Evolutionary conservation across 2,329 filamentous ascomycete species (phyloP), one percentile per base, ranked within the genome.

Genomic region (Cercospora berteroae): DNA sequence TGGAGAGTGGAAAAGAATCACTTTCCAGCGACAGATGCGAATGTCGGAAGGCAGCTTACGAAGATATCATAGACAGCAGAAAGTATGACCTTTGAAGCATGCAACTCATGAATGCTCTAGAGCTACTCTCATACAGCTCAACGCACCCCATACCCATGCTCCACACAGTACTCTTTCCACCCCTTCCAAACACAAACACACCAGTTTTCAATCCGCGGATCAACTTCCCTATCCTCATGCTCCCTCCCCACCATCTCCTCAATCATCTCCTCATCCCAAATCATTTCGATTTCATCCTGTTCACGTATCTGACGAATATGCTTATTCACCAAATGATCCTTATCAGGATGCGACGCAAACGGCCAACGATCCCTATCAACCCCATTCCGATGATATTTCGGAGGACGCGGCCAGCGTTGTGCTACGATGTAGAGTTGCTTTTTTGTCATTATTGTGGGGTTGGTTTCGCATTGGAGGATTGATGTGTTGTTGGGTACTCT

Each of bases 381-480:
- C 18, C 27, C 3, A 13, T 20, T 18, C 10, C 62, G 62, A 5
- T 33, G 52, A 6, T 16, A 25, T n/a, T 12, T 57, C 16, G 52
- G 62, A 4, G 62, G 62, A 8, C 36, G 50, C 3, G 62, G 62
- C 9, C 20, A 29, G 13, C 33, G 31, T 50, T 64, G 62, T 5
- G 62, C 62, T 58, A 59, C 62, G 23, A 13, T 44, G 31, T 42
- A 64, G 12, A 64, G 33, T 9, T 25, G 31, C 27, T 48, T 18
- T 12, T 48, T 58, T 9, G 31, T 48, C 62, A 64, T 64, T 8
- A 58, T 48, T n/a, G 56, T 63, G 25, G 50, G 16, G 50, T 68
- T 57, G 16, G 60, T 66, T 64, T 68, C 66, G n/a, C 56, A 52
- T 20, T 48, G 63, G 39, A 70, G 68, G 8, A 27, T 25, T 5